Base-by-base conservation (phyloP, 352 stramenopile species). In the Pseudoperonospora humuli region DNA sequence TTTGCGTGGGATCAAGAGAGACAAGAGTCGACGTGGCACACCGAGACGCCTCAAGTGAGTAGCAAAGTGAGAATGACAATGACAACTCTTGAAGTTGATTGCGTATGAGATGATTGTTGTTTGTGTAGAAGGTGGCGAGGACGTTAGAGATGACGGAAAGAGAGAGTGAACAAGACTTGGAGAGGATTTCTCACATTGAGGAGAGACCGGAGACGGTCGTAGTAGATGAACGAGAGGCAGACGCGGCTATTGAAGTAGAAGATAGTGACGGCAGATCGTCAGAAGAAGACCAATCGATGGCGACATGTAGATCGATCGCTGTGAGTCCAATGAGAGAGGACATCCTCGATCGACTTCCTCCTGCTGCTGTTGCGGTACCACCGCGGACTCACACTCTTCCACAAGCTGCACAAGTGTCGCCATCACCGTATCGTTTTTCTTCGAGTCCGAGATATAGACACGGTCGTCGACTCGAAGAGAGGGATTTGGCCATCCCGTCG, bases 1-100 rank as follows among this genome's bases (percentile, higher is more conserved):
- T 86, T 86, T 45, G 74, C 70, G 8, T 86, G 74, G 73, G 31
- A 55, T 23, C 39, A 61, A 45, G 57, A 55, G 20, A 15, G 20
- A 15, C n/a, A 11, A 17, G 42, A 24, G 11, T 19, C 23, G 8
- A 33, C 41, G 2, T 51, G 51, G 50, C 45, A 55, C 17, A 34
- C 50, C 0, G 33, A 55, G 15, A 57, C 50, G 11, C 54, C 48
- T 1, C 48, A 54, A 39, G 54, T 62, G 20, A 10, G 54, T 49
- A 13, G 2, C 17, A 31, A 25, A 13, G 1, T 13, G 11, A 7
- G 45, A n/a, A 6, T 4, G 20, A 14, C 10, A n/a, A n/a, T n/a
- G n/a, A n/a, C n/a, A n/a, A n/a, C n/a, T 38, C 11, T 7, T 28
- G 10, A 0, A 37, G 6, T 20, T 61, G n/a, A 48, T 18, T 40